Evolutionary conservation across 352 stramenopile species (phyloP).

Genomic region (Phytophthora pistaciae): DNA sequence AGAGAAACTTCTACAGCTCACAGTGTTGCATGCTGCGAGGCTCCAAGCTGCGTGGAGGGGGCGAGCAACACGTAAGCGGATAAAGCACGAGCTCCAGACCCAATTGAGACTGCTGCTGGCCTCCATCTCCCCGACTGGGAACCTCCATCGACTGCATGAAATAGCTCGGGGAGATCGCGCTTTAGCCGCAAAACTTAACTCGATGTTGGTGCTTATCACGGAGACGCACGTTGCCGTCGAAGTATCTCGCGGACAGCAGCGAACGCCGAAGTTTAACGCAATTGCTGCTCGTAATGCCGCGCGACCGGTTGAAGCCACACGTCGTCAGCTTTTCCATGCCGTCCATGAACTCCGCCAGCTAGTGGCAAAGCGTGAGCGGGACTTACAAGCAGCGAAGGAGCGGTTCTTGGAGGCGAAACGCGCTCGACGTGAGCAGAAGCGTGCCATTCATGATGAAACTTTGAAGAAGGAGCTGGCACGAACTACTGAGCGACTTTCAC

Average conservation of each 20-base stretch:
- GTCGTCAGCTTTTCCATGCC: conserved; percentile 60
- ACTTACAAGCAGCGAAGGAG: conserved; percentile 41
- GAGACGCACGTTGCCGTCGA: conserved; percentile 62
- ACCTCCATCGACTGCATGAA: conserved; percentile 68
- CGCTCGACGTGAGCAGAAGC: conserved; percentile 23
- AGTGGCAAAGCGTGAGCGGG: conserved; percentile 35
- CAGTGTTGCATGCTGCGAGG: conserved; percentile 32
- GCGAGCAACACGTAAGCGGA: conserved; percentile 31
- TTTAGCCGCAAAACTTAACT: conserved; percentile 52
- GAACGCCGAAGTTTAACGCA: conserved; percentile 36
- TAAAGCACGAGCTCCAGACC: conserved; percentile 56
- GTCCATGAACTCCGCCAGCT: conserved; percentile 48
- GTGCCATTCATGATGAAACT: conserved; percentile 16
- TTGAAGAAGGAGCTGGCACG: conserved; percentile 25
- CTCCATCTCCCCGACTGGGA: conserved; percentile 62
- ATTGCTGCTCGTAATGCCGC: conserved; percentile 47
- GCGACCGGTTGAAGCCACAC: conserved; percentile 46
- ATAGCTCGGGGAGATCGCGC: conserved; percentile 40
- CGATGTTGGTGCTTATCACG: conserved; percentile 61
- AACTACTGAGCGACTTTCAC: conserved; percentile 46
- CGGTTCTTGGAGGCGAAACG: conserved; percentile 36
- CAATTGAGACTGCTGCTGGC: conserved; percentile 53
- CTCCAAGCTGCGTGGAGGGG: conserved; percentile 68
- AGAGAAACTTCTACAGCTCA: conserved; percentile 30
- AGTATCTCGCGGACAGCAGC: conserved; percentile 19